Evolutionary conservation across 1,284 basidiomycete species (phyloP).

Genomic region (Apiotrichum veenhuisii): DNA sequence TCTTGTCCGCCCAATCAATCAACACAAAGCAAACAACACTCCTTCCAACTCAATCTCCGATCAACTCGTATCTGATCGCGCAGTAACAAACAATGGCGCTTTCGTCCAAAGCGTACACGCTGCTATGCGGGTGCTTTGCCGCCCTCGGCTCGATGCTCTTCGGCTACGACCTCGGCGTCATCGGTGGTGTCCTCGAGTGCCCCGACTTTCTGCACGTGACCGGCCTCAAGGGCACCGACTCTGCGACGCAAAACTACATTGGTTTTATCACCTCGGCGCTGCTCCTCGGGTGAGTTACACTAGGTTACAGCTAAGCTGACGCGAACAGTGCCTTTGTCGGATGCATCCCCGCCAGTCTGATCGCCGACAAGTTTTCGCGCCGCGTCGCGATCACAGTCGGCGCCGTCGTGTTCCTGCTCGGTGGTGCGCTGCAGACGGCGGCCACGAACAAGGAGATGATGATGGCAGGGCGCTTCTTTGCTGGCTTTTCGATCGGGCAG

Average conservation of each 20-base stretch:
- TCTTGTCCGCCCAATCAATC: background rate
- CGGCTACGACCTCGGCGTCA: slow-evolving; percentile 52
- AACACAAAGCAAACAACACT: too few species aligned
- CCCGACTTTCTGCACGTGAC: slow-evolving; percentile 43
- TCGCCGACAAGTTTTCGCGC: slow-evolving; percentile 45
- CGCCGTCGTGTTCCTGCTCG: slow-evolving; percentile 53
- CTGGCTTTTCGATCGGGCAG: slow-evolving; percentile 55
- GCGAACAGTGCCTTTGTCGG: slow-evolving; percentile 32
- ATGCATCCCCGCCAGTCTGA: slow-evolving; percentile 43
- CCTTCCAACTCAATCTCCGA: too few species aligned
- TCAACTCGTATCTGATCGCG: too few species aligned
- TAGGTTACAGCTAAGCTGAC: background rate
- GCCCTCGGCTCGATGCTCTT: slow-evolving; percentile 44
- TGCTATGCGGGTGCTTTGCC: slow-evolving; percentile 61
- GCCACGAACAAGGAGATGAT: slow-evolving; percentile 59
- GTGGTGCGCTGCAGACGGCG: slow-evolving; percentile 52
- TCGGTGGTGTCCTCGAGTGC: slow-evolving; percentile 51
- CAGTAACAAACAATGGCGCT: slow-evolving; percentile 26
- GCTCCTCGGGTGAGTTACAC: slow-evolving; percentile 39
- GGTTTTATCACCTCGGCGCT: slow-evolving; percentile 51
- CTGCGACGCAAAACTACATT: slow-evolving; percentile 45
- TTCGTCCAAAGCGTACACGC: slow-evolving; percentile 56
- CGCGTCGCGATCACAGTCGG: slow-evolving; percentile 48
- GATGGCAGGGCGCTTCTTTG: slow-evolving; percentile 62
- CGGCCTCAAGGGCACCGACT: slow-evolving; percentile 30